Percentiles rank a stretch among this genome's conserved stretches.
Conservation (phyloP, 192 early-diverging fungal species). For the Coemansia nantahalensis region DNA sequence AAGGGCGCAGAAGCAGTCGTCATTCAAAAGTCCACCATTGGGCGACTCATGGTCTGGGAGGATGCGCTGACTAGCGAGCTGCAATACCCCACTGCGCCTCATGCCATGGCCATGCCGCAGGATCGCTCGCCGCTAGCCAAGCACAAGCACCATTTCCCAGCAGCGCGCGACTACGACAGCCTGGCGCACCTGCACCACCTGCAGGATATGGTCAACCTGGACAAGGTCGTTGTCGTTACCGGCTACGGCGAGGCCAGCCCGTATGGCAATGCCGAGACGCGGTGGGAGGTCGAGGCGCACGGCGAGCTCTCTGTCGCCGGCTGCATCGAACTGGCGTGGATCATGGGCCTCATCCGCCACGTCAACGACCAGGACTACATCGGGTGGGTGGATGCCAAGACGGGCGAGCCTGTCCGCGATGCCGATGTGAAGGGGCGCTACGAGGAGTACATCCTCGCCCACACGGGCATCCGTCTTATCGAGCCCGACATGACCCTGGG, state of each 20-base stretch:
- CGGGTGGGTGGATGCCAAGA: constrained; percentile 88
- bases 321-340: constrained; percentile 68
- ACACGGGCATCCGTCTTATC: too few species aligned
- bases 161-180: constrained; percentile 59
- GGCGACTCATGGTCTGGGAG: too few species aligned
- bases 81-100: too few species aligned
- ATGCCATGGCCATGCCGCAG: not conserved
- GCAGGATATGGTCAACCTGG: constrained; percentile 78
- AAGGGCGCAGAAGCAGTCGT: too few species aligned
- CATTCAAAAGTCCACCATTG: too few species aligned
- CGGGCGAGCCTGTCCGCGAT: constrained; percentile 81
- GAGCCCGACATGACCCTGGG: constrained; percentile 71
- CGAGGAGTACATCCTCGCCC: constrained; percentile 75
- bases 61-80: too few species aligned
- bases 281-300: constrained; percentile 92
- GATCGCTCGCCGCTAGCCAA: constrained; percentile 69
- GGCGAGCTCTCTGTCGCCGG: constrained; percentile 55
- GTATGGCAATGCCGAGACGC: constrained; percentile 81
- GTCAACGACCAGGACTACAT: constrained; percentile 52
- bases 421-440: constrained; percentile 83
- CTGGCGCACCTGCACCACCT: constrained; percentile 62
- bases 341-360: constrained; percentile 71
- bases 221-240: constrained; percentile 84
- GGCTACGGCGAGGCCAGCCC: constrained; percentile 91
- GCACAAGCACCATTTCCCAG: constrained; percentile 83